Base-by-base conservation (phyloP, 208 protist species). In the Herpetomonas tarakana region DNA sequence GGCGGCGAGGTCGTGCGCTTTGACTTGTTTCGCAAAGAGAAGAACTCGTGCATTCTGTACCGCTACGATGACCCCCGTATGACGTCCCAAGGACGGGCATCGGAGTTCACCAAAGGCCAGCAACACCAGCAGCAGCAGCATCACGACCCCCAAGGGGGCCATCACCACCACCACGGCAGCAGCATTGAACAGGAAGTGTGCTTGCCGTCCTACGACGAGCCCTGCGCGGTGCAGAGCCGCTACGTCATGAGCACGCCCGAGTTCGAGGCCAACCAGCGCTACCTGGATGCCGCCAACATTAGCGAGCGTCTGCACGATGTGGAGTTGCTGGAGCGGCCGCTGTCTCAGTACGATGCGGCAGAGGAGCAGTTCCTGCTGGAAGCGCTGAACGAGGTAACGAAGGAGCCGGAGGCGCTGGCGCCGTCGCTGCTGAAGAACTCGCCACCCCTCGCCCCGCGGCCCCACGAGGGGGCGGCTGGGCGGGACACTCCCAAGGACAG, bases 191-290 rank as follows among this genome's bases (percentile, higher is more conserved):
- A 35, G 12, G 41, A 21, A 19, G 55, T 79, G 25, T 44, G 71
- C 26, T 71, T 94, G 12, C 84, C 88, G 0, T 12, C 12, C 14
- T 86, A 77, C 64, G 55, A 58, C 31, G 81, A 83, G 25, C 77
- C 83, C 3, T 81, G 65, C 27, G 71, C 74, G 18, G 52, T 45
- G 28, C 81, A 86, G 59, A 84, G 82, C 59, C 74, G 88, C n/a
- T 94, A 91, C 65, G 74, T 94, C 4, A 54, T 90, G 39, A 31
- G 65, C 29, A 94, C 84, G 9, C 30, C 50, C 18, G 53, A 71
- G 24, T 81, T 74, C 56, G 88, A 92, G 61, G 62, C 61, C 25
- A 49, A 54, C 29, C 78, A 75, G 64, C 84, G 79, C 11, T 56
- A 62, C 19, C 38, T 74, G 11, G 88, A 94, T 30, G 71, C 51